Evolutionary conservation across 495 filamentous ascomycete genomes (phyloP), one percentile per base, ranked within the genome.

Genomic region (Penicillium paradoxum): DNA sequence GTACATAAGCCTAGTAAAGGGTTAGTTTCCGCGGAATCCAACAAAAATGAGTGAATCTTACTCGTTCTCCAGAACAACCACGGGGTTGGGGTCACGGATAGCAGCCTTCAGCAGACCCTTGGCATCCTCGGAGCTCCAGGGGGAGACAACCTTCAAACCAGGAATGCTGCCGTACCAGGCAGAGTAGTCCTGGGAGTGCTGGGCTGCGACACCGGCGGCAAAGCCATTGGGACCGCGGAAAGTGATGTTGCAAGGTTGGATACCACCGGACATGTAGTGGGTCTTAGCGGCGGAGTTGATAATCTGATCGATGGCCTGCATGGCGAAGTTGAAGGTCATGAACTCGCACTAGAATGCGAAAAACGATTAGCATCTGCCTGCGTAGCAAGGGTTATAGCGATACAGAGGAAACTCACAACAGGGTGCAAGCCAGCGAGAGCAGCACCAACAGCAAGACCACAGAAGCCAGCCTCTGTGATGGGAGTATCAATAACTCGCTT

Each of bases 291-390:
- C 93, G 43, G 91, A 96, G 83, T 98, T 98, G 84, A 98, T 91
- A 70, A 98, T 90, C 71, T 98, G 93, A 74, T 98, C 93, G 73
- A 98, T 98, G 58, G 93, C 87, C 79, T 98, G 93, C 93, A 98
- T 98, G 72, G 93, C 93, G 71, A 98, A 98, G 81, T 98, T 98
- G 88, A 96, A 98, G 61, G 93, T 98, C 93, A 98, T 98, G 83
- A 98, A 98, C 75, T 96, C 91, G 81, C 90, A 95, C 90, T 95
- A 67, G 27, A 53, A 38, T 30, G 5, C 18, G n/a, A 32, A 10
- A n/a, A 25, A 15, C n/a, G 29, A 17, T 49, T 24, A 51, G 40
- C 15, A n/a, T 38, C 11, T 25, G 30, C 32, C 21, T 30, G n/a
- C 15, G 2, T 1, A 45, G 19, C 22, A 25, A 27, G n/a, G 0